phyloP scores from a whole-genome alignment of 179 eudicot species.

The Silene vulgaris region DNA sequence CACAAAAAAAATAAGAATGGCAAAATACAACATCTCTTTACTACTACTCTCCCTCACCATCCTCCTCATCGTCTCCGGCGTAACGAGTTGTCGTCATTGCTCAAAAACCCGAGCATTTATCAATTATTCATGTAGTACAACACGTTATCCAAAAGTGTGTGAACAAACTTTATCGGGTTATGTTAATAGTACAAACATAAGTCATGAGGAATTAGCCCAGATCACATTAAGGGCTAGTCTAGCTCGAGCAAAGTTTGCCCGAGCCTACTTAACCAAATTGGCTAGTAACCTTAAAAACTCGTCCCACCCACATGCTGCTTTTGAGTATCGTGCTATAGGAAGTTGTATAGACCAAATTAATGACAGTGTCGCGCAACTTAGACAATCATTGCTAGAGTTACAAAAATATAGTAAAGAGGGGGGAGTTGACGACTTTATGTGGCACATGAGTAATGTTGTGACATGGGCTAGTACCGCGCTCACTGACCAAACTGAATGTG shows the following conservation, averaged over 20 bases:
- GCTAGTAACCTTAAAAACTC: constrained; percentile 27
- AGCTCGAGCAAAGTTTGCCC: constrained; percentile 35
- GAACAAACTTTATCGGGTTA: constrained; percentile 22
- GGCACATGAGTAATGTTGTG: constrained; percentile 54
- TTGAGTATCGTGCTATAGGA: constrained; percentile 35
- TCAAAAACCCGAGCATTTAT: constrained; percentile 39
- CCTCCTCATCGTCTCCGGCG: constrained; percentile 16
- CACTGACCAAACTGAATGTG: constrained; percentile 45
- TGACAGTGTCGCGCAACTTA: constrained; percentile 49
- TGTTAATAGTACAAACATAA: constrained; percentile 26
- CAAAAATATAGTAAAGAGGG: constrained; percentile 30
- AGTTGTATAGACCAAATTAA: constrained; percentile 52
- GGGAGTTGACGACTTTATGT: constrained; percentile 31
- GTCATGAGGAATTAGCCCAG: constrained; percentile 49
- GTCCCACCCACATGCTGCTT: constrained; percentile 15
- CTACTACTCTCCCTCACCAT: constrained; percentile 32
- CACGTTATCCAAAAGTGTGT: constrained; percentile 40
- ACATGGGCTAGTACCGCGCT: constrained; percentile 62
- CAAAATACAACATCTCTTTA: constrained; percentile 25
- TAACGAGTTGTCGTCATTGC: constrained; percentile 20
- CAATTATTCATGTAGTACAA: constrained; percentile 34
- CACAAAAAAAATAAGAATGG: constrained; percentile 22
- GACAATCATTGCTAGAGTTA: constrained; percentile 43
- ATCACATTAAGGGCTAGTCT: constrained; percentile 46
- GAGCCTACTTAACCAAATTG: constrained; percentile 39